These are phyloP conservation scores for Barbatosphaeria neglecta DNA, from an alignment of 495 filamentous ascomycete species.

Conservation along the genomic window DNA sequence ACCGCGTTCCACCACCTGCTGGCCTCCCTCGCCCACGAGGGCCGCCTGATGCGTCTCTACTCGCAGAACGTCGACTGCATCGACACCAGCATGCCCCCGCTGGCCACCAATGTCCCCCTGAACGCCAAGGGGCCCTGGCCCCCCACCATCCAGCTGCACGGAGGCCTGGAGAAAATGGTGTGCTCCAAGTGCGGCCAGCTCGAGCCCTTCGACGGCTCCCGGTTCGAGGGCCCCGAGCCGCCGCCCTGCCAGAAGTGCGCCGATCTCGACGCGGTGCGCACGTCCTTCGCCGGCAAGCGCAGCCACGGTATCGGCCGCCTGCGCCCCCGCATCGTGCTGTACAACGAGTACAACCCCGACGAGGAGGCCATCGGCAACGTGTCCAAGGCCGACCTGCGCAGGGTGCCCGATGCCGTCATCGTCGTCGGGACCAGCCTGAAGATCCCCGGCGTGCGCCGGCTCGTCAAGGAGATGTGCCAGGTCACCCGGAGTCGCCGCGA, in stretches of 20 bases:
- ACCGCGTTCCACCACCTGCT: slow-evolving; percentile 91
- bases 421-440: slow-evolving; percentile 94
- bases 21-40: slow-evolving; percentile 79
- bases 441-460: slow-evolving; percentile 78
- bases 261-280: slow-evolving; percentile 62
- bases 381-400: slow-evolving; percentile 69
- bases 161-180: slow-evolving; percentile 88
- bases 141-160: slow-evolving; percentile 83
- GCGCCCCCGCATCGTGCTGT: slow-evolving; percentile 86
- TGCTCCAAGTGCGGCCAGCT: slow-evolving; percentile 83
- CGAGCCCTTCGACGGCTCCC: slow-evolving; percentile 57
- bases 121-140: slow-evolving; percentile 80
- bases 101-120: slow-evolving; percentile 64
- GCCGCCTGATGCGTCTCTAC: slow-evolving; percentile 83
- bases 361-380: slow-evolving; percentile 91
- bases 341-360: slow-evolving; percentile 95
- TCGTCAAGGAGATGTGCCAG: slow-evolving; percentile 82
- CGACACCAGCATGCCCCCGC: slow-evolving; percentile 71
- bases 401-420: slow-evolving; percentile 78
- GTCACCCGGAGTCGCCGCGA: slow-evolving; percentile 67
- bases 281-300: slow-evolving; percentile 67
- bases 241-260: slow-evolving; percentile 72
- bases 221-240: slow-evolving; percentile 75
- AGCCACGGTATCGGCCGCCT: slow-evolving; percentile 89
- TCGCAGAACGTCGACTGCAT: slow-evolving; percentile 94